Percentiles rank a stretch among this genome's conserved stretches.
Conservation (phyloP, 2,329 filamentous ascomycete genomes). For the Laburnicola sp. region DNA sequence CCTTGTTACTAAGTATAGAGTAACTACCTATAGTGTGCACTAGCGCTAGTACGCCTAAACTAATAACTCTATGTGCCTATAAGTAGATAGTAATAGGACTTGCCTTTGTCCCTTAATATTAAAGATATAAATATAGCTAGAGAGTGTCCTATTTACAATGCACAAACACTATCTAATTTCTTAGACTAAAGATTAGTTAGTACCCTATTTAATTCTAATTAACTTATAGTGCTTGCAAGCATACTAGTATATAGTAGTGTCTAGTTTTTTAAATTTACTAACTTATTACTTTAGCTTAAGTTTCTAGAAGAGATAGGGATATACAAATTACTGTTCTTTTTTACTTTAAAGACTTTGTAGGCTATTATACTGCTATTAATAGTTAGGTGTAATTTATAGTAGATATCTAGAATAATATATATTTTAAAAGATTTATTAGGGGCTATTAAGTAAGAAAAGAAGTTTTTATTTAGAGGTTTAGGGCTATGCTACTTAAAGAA, state of each 20-base stretch:
- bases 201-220: conserved; percentile 7
- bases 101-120: conserved; percentile 6
- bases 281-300: conserved; percentile 9
- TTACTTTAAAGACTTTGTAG: conserved; percentile 32
- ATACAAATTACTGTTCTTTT: conserved; percentile 14
- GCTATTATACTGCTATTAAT: conserved; percentile 26
- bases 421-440: conserved; percentile 25
- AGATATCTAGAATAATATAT: conserved; percentile 35
- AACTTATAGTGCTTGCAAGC: conserved; percentile 8
- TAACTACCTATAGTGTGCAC: conserved; percentile 1
- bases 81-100: conserved; percentile 9
- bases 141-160: conserved; percentile 4
- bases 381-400: conserved; percentile 31
- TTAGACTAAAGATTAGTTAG: conserved; percentile 7
- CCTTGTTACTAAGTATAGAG: conserved; percentile 6
- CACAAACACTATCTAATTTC: conserved; percentile 8
- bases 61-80: conserved; percentile 7
- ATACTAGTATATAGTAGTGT: conserved; percentile 5
- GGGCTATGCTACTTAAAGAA: conserved; percentile 10
- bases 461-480: conserved; percentile 8
- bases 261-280: conserved; percentile 9
- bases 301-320: conserved; percentile 2
- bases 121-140: conserved; percentile 3
- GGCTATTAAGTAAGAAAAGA: conserved; percentile 15
- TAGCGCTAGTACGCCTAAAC: conserved; percentile 6